Conservation (phyloP, 805 yeast genomes). For the Starmerella floris region DNA sequence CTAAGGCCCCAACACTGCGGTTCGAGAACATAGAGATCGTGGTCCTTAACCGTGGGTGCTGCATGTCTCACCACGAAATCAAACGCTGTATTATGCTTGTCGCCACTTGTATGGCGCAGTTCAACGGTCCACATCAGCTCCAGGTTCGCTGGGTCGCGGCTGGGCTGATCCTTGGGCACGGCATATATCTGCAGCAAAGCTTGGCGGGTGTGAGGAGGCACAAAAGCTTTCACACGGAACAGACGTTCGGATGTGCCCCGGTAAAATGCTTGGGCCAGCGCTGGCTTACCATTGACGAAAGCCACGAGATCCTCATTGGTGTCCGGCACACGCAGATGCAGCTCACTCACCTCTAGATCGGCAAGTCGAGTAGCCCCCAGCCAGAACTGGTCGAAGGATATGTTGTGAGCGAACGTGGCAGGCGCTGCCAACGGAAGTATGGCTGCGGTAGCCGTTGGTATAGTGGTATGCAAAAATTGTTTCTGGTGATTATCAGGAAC, state of each 20-base stretch:
- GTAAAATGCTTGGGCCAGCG: conserved; percentile 60
- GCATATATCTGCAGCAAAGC: conserved; percentile 66
- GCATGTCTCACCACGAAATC: conserved; percentile 64
- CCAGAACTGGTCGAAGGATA: conserved; percentile 56
- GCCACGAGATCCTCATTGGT: conserved; percentile 54
- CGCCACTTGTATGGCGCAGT: conserved; percentile 53
- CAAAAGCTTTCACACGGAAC: conserved; percentile 65
- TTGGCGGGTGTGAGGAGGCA: conserved; percentile 54
- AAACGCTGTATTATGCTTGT: conserved; percentile 36
- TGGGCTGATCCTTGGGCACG: conserved; percentile 9
- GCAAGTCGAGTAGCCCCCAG: conserved; percentile 59
- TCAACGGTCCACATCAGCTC: conserved; percentile 66
- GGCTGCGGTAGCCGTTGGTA: conserved; percentile 63
- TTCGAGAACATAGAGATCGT: conserved; percentile 68
- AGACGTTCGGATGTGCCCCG: conserved; percentile 50
- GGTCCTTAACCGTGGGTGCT: conserved; percentile 49
- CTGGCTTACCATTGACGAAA: conserved; percentile 34
- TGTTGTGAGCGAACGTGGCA: conserved; percentile 48
- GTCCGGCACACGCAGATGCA: conserved; percentile 55
- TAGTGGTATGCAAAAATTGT: conserved; percentile 73
- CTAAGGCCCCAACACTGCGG: conserved; percentile 65
- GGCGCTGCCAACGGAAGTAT: conserved; percentile 81
- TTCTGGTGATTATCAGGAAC: conserved; percentile 65
- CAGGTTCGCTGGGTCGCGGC: conserved; percentile 30
- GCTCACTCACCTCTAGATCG: conserved; percentile 68